Conservation (phyloP, 2,329 filamentous ascomycete genomes). For the Scytalidium lignicola region DNA sequence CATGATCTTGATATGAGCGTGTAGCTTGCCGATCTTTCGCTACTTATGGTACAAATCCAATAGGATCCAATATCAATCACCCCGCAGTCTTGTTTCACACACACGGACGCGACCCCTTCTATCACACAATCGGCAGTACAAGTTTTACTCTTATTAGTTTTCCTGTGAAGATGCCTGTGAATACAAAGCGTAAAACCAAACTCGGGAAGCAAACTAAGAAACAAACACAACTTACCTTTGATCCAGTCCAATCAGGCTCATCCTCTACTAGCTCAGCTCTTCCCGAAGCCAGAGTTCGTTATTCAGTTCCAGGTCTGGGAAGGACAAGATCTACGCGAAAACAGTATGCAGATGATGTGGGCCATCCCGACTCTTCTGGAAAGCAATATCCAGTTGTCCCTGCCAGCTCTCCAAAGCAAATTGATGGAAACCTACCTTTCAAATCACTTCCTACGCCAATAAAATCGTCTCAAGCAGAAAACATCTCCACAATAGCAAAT, state of each 20-base stretch:
- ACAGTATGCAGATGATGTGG: constrained; percentile 4
- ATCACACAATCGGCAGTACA: background rate
- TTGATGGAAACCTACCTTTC: constrained; percentile 10
- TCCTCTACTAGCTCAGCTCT: constrained; percentile 7
- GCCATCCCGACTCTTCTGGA: constrained; percentile 7
- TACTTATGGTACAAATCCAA: too few species aligned
- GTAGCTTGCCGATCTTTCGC: too few species aligned
- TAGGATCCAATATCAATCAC: too few species aligned
- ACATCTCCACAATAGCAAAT: background rate
- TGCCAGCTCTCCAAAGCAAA: background rate
- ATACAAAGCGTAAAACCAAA: constrained; percentile 16
- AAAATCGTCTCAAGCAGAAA: constrained; percentile 15
- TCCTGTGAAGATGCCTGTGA: constrained; percentile 13
- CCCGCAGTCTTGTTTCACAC: too few species aligned
- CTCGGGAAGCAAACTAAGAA: constrained; percentile 16
- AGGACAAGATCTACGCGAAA: constrained; percentile 1
- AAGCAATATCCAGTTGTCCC: constrained; percentile 1
- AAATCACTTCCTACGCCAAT: constrained; percentile 14
- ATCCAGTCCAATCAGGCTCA: constrained; percentile 12
- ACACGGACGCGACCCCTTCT: too few species aligned
- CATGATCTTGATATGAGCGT: too few species aligned
- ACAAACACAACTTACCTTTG: constrained; percentile 22
- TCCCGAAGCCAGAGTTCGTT: constrained; percentile 21
- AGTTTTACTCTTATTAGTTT: background rate
- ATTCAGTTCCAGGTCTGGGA: constrained; percentile 7